Base-by-base conservation (phyloP, 352 stramenopile species). In the Hyphochytrium catenoides region DNA sequence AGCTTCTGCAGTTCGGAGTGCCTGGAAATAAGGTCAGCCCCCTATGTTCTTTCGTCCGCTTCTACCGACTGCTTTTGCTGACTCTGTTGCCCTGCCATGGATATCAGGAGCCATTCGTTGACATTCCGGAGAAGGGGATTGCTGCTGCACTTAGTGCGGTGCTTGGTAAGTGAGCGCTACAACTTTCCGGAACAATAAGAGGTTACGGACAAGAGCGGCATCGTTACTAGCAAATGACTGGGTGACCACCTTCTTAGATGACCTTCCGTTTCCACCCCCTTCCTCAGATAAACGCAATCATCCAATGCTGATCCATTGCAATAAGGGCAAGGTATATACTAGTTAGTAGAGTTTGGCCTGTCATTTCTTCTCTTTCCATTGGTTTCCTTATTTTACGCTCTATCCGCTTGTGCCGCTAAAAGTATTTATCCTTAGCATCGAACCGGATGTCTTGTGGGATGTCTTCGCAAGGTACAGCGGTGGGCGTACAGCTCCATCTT, bases 261-360 rank as follows among this genome's bases (percentile, higher is more conserved):
- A n/a, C n/a, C n/a, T n/a, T n/a, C n/a, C n/a, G n/a, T n/a, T n/a
- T n/a, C n/a, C n/a, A n/a, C n/a, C n/a, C n/a, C n/a, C n/a, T n/a
- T n/a, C n/a, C n/a, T n/a, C 40, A 44, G 67, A 85, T 46, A 64
- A 62, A 41, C 60, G 67, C 35, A 82, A 85, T 41, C 67, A 76
- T 43, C 67, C 67, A 14, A 74, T 82, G 61, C 57, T 82, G 16
- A 82, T 82, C 43, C 67, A 82, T 49, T 78, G 67, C 56, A 82
- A 78, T 49, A 82, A 82, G 37, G 67, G 67, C 18, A 82, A 82
- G 51, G 64, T 74, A 42, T 8, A 44, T n/a, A n/a, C n/a, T n/a
- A n/a, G n/a, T n/a, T n/a, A n/a, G n/a, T n/a, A n/a, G n/a, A n/a
- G n/a, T n/a, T n/a, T 29, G 11, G 8, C 21, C 26, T 21, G 7